Evolutionary conservation across 257 asterid genomes (phyloP).

Genomic region (Parsonsia alboflavescens): DNA sequence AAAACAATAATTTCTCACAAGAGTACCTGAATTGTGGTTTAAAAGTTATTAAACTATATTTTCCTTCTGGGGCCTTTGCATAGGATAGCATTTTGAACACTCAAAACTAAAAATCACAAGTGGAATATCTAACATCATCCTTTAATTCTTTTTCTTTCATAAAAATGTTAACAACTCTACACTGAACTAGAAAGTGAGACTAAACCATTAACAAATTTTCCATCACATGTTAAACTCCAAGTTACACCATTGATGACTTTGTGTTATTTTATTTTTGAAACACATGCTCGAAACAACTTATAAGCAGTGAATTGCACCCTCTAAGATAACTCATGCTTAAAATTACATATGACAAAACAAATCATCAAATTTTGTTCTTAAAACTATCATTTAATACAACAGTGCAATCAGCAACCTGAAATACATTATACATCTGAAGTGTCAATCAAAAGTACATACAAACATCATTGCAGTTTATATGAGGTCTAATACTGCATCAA

Average conservation of each 20-base stretch:
- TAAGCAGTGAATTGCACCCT: not conserved
- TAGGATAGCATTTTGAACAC: not conserved
- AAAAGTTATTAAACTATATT: not conserved
- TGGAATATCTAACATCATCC: not conserved
- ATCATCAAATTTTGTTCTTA: not conserved
- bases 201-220: not conserved
- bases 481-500: not conserved
- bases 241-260: not conserved
- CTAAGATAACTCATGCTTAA: not conserved
- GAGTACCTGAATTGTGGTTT: not conserved
- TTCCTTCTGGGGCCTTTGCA: not conserved
- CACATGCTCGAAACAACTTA: not conserved
- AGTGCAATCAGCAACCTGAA: not conserved
- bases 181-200: not conserved
- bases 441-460: not conserved
- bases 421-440: not conserved
- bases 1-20: not conserved
- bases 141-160: not conserved
- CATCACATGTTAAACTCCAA: not conserved
- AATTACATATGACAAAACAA: not conserved
- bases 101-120: not conserved
- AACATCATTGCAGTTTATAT: not conserved
- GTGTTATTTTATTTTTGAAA: no score
- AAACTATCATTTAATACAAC: not conserved
- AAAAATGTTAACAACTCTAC: not conserved